Base-by-base conservation (phyloP, 495 filamentous ascomycete genomes). In the Rhizodiscina lignyota region DNA sequence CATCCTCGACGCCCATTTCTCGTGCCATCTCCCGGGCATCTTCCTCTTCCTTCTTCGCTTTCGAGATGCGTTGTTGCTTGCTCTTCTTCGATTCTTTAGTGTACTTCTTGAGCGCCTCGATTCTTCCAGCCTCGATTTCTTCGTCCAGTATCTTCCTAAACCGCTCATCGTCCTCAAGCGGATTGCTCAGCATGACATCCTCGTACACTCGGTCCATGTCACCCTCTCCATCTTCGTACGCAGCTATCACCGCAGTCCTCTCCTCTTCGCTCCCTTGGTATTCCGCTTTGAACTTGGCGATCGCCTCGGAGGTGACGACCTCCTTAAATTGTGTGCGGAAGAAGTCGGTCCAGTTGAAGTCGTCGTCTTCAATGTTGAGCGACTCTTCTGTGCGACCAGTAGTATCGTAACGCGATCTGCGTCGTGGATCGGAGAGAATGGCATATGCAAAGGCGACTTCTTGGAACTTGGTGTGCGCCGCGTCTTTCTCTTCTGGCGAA, bases 211-310 rank as follows among this genome's bases (percentile, higher is more conserved):
- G 49, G 42, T 76, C 70, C 68, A 94, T 67, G 18, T 78, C 67
- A 17, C 89, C 89, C 37, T 81, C 57, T 41, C 54, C 55, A 34
- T 69, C 60, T 33, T 66, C 66, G 52, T 83, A 94, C 11, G 79
- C 81, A n/a, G 61, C 59, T 2, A 96, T 54, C 2, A 97, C 36
- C 47, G 89, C 83, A 18, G 62, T 56, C 30, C 62, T 64, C 56
- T 97, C 89, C 52, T 94, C 83, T 1, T 81, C 81, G 3, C 79
- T 84, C n/a, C 68, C 68, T 60, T 94, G 82, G 58, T 94, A 97
- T 40, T 73, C 56, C 21, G 60, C 56, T 26, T 74, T 70, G 49
- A 94, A 80, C 37, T 70, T 66, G 36, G 74, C 67, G 38, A 97
- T 78, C 1, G 67, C 67, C 16, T 77, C 72, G 10, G 56, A 54